A percentile compares a stretch with the other conserved stretches of the same genome.
phyloP scores from a whole-genome alignment of 2,329 filamentous ascomycete genomes.

The Ceratocystis variospora region DNA sequence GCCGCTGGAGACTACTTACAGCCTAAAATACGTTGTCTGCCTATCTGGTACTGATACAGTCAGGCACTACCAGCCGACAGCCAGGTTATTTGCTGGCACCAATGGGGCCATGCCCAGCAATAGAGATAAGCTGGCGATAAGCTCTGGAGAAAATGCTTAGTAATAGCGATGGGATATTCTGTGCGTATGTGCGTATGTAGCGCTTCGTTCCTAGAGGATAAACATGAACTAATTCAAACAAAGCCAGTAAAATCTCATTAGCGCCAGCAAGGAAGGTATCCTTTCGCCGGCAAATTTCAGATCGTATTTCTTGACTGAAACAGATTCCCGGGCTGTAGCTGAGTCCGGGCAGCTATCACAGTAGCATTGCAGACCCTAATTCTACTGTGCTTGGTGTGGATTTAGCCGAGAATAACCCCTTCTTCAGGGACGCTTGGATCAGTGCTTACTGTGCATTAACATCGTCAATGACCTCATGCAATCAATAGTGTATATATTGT shows the following conservation, averaged over 20 bases:
- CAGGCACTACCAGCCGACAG: background rate
- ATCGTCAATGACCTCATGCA: background rate
- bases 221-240: background rate
- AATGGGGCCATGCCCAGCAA: background rate
- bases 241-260: background rate
- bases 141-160: background rate
- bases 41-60: too few species aligned
- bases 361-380: background rate
- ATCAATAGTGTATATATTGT: background rate
- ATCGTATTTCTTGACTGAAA: background rate
- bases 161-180: background rate
- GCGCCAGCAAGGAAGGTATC: background rate
- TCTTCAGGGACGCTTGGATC: background rate
- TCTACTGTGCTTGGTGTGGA: background rate
- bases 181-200: too few species aligned
- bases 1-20: too few species aligned
- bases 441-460: background rate
- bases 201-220: too few species aligned
- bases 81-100: slow-evolving; percentile 7
- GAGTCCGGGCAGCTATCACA: background rate
- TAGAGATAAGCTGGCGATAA: background rate
- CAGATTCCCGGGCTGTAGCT: background rate
- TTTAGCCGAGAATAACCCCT: background rate
- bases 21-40: too few species aligned
- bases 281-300: background rate